Evolutionary conservation across 768 basidiomycete genomes (phyloP).

Genomic region (Suillus placidus): DNA sequence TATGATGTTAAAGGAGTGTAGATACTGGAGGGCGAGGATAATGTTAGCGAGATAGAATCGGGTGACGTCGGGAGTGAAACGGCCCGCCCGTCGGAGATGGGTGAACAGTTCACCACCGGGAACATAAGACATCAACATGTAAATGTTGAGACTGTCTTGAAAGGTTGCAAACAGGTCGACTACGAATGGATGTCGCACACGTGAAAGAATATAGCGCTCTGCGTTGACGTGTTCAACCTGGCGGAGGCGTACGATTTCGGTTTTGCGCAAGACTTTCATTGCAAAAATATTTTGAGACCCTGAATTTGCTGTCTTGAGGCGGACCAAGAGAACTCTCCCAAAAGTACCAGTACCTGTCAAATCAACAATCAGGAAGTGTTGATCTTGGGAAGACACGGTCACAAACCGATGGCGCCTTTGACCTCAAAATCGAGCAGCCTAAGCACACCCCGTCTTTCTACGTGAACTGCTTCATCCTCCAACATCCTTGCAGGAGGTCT

Average conservation of each 20-base stretch:
- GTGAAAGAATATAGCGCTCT: constrained; percentile 90
- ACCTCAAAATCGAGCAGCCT: constrained; percentile 81
- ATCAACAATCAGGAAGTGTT: constrained; percentile 7
- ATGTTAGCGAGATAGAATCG: constrained; percentile 98
- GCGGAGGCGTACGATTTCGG: constrained; percentile 83
- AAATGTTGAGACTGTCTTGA: constrained; percentile 95
- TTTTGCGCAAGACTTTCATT: constrained; percentile 87
- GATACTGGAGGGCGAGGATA: constrained; percentile 90
- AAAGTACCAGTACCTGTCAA: constrained; percentile 93
- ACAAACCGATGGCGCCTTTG: constrained; percentile 72
- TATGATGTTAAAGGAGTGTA: constrained; percentile 96
- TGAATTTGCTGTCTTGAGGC: constrained; percentile 59
- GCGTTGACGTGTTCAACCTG: constrained; percentile 99
- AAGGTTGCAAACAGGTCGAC: constrained; percentile 96
- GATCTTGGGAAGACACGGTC: constrained; percentile 3
- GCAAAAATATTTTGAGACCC: constrained; percentile 63
- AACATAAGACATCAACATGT: constrained; percentile 96
- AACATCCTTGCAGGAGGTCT: constrained; percentile 53
- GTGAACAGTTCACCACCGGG: constrained; percentile 99
- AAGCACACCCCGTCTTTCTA: constrained; percentile 56
- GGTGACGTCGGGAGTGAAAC: constrained; percentile 96
- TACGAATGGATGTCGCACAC: constrained; percentile 92
- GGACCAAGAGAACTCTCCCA: constrained; percentile 88
- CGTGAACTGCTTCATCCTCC: constrained; percentile 71
- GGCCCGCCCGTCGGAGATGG: constrained; percentile 88